Evolutionary conservation across 805 yeast genomes (phyloP).

Genomic region (Yarrowia phangngaensis): DNA sequence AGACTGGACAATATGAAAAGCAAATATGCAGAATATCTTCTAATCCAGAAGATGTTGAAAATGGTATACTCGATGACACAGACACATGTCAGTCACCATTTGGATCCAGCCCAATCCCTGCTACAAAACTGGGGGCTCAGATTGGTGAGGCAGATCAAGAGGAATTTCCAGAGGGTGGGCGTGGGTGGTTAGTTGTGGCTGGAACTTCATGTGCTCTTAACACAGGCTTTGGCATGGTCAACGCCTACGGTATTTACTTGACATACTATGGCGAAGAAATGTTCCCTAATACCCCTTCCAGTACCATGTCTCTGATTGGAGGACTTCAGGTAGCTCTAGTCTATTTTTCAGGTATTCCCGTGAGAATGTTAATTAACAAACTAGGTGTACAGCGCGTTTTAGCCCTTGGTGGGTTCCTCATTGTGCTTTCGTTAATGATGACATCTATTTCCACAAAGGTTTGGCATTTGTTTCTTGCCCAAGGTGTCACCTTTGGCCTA

Average conservation of each 20-base stretch:
- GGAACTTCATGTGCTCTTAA: slow-evolving; percentile 47
- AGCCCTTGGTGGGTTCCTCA: slow-evolving; percentile 45
- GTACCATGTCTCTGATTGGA: slow-evolving; percentile 53
- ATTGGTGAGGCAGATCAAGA: slow-evolving; percentile 34
- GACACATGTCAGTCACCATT: slow-evolving; percentile 6
- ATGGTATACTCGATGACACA: slow-evolving; percentile 5
- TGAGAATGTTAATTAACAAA: slow-evolving; percentile 43
- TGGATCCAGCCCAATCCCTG: not conserved
- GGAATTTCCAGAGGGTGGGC: slow-evolving; percentile 47
- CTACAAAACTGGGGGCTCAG: slow-evolving; percentile 10
- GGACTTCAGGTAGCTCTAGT: slow-evolving; percentile 49
- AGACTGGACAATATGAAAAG: no score
- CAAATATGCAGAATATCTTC: no score
- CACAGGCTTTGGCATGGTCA: slow-evolving; percentile 57
- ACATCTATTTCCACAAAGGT: slow-evolving; percentile 46
- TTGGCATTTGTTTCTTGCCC: slow-evolving; percentile 53
- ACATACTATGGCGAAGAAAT: slow-evolving; percentile 44
- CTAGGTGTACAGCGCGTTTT: slow-evolving; percentile 45
- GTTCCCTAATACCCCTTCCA: slow-evolving; percentile 46
- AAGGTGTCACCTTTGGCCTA: slow-evolving; percentile 50
- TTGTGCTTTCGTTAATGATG: slow-evolving; percentile 46
- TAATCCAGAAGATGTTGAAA: slow-evolving; percentile 11
- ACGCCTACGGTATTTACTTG: slow-evolving; percentile 57
- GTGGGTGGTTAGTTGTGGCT: slow-evolving; percentile 52
- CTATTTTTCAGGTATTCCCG: slow-evolving; percentile 41